Evolutionary conservation across 768 basidiomycete genomes (phyloP).

Genomic region (Naganishia antarctica): DNA sequence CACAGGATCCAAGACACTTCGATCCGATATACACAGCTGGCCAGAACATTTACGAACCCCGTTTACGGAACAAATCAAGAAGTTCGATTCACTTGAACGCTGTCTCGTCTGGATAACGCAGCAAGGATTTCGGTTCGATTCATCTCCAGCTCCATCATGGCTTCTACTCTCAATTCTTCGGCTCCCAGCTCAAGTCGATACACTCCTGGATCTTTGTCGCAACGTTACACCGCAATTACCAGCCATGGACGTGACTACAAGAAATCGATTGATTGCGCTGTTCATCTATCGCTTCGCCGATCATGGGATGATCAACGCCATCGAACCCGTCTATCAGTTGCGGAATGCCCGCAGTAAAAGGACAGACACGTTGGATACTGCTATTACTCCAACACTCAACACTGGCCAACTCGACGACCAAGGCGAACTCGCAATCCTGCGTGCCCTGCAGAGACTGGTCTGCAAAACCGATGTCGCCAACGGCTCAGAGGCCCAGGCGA

Average conservation of each 20-base stretch:
- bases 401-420: conserved; percentile 2
- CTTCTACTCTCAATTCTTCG: conserved; percentile 5
- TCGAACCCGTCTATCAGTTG: conserved; percentile 6
- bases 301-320: conserved; percentile 11
- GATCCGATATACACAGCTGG: background rate
- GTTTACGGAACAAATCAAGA: background rate
- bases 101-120: conserved; percentile 21
- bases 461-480: background rate
- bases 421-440: conserved; percentile 13
- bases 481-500: background rate
- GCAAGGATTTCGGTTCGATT: conserved; percentile 13
- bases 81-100: conserved; percentile 16
- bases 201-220: conserved; percentile 10
- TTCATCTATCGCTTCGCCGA: conserved; percentile 11
- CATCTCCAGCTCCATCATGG: conserved; percentile 5
- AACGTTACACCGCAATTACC: background rate
- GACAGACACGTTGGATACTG: background rate
- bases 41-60: background rate
- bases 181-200: conserved; percentile 3
- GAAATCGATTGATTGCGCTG: conserved; percentile 7
- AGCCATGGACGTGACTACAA: background rate
- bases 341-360: background rate
- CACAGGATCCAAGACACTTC: no score
- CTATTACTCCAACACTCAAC: background rate
- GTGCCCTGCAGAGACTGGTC: conserved; percentile 17